Percentiles rank a stretch among this genome's conserved stretches.
These are phyloP conservation scores for Skeletonema potamos DNA, from an alignment of 108 stramenopile species.

Conservation along the genomic window DNA sequence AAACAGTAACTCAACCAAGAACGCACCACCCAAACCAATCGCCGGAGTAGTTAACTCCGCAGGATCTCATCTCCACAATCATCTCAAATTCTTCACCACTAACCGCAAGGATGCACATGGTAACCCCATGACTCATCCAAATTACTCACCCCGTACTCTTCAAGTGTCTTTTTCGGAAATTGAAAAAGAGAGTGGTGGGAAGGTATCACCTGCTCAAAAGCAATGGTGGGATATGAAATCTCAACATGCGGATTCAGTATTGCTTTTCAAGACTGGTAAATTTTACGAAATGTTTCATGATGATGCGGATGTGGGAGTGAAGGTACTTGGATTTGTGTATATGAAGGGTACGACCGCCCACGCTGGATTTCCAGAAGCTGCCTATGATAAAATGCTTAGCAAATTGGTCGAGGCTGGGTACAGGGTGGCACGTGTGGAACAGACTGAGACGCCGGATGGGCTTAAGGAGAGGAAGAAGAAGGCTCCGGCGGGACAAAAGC, in stretches of 20 bases:
- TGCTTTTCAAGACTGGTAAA: constrained; percentile 99
- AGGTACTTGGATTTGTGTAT: constrained; percentile 86
- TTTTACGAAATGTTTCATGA: constrained; percentile 94
- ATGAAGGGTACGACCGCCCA: constrained; percentile 98
- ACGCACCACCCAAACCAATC: constrained; percentile 5
- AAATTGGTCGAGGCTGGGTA: constrained; percentile 92
- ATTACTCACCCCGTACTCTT: constrained; percentile 90
- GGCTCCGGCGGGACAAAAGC: constrained; percentile 67
- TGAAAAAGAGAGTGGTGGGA: constrained; percentile 25
- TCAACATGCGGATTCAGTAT: constrained; percentile 93
- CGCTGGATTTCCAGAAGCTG: constrained; percentile 96
- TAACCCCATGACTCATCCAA: constrained; percentile 63
- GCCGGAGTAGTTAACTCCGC: constrained; percentile 61
- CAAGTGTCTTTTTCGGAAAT: constrained; percentile 57
- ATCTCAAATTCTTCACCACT: constrained; percentile 73
- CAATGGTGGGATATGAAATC: constrained; percentile 99
- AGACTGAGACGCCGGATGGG: constrained; percentile 97
- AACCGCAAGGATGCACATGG: constrained; percentile 69
- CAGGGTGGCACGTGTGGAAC: constrained; percentile 98
- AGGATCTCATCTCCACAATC: constrained; percentile 92
- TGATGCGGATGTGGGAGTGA: constrained; percentile 96
- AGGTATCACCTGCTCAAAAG: constrained; percentile 85
- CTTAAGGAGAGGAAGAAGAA: constrained; percentile 82
- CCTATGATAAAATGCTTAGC: constrained; percentile 86
- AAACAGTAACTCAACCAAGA: constrained; percentile 1